These are phyloP conservation scores for Lomentospora prolificans DNA, from an alignment of 2,329 filamentous ascomycete genomes.

Conservation along the genomic window DNA sequence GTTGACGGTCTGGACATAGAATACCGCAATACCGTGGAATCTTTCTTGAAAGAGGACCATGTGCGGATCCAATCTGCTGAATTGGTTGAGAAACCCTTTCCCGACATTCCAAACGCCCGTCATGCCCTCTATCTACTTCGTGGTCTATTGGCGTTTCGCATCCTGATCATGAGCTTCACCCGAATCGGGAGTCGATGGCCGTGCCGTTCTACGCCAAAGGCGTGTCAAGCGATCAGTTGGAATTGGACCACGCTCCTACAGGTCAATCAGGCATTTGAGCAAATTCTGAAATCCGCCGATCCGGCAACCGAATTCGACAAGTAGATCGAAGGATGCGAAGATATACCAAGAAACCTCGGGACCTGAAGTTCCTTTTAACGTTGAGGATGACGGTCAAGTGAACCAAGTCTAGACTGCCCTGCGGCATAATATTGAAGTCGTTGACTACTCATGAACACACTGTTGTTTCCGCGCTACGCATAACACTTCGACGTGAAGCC, in stretches of 20 bases:
- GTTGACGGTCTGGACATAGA: background rate
- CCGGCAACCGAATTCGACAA: slow-evolving; percentile 45
- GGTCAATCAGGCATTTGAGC: slow-evolving; percentile 36
- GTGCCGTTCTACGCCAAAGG: slow-evolving; percentile 62
- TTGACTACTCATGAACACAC: slow-evolving; percentile 51
- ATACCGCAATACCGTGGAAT: background rate
- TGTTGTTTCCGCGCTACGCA: slow-evolving; percentile 56
- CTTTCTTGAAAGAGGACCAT: background rate
- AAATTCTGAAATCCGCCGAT: slow-evolving; percentile 45
- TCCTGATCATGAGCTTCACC: slow-evolving; percentile 48
- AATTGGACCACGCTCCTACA: slow-evolving; percentile 57
- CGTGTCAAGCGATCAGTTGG: slow-evolving; percentile 48
- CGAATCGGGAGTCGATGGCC: slow-evolving; percentile 45
- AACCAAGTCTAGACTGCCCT: slow-evolving; percentile 39
- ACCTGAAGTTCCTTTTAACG: slow-evolving; percentile 49
- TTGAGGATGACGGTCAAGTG: slow-evolving; percentile 44
- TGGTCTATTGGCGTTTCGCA: slow-evolving; percentile 49
- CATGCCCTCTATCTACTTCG: slow-evolving; percentile 44
- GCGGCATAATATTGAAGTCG: slow-evolving; percentile 34
- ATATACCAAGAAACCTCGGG: slow-evolving; percentile 33
- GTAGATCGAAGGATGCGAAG: slow-evolving; percentile 29
- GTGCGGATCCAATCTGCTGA: background rate
- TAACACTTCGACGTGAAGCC: slow-evolving; percentile 56
- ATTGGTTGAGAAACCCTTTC: background rate
- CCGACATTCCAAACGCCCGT: background rate